Base-by-base conservation (phyloP, 768 basidiomycete genomes). In the Strobilomyces dryophilus region DNA sequence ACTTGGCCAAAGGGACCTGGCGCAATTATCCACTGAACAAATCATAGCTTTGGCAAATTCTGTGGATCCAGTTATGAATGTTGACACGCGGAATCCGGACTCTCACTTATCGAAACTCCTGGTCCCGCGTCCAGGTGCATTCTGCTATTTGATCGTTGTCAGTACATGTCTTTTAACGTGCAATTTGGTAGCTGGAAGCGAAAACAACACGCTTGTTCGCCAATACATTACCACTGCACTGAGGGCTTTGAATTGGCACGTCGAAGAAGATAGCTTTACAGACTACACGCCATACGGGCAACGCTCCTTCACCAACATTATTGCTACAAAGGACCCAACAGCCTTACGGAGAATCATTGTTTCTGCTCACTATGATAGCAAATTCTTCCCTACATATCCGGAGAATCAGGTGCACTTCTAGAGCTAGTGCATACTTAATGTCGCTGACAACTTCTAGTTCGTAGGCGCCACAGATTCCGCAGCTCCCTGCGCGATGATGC, bases 401-500 rank as follows among this genome's bases (percentile, higher is more conserved):
- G 69, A 79, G 35, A 89, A 91, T 64, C 86, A 91, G 75, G 93
- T 90, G 62, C 53, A 76, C 66, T 20, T 27, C 15, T 21, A 12
- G 34, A 44, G 9, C 40, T 41, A 8, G 43, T 8, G 27, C 7
- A 27, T 57, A 41, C 20, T 10, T 47, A 47, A 52, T 35, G 40
- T 45, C 26, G 18, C 45, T 67, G 45, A 59, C 53, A 48, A 18
- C 54, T 49, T 53, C 47, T 46, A 98, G 91, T 99, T 99, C 67
- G 75, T 99, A 63, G 97, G 97, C 32, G 97, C 97, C 9, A 98
- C 94, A 10, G 97, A 99, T 67, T 97, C 94, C 1, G 97, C 95
- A 7, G 93, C 92, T 32, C 85, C 97, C 3, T 98, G 95, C 59
- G 92, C 94, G 5, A 85, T 98, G 72, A 80, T 99, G 75, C 80